Evolutionary conservation across 2,329 filamentous ascomycete genomes (phyloP).

Genomic region (Penicillium decumbens): DNA sequence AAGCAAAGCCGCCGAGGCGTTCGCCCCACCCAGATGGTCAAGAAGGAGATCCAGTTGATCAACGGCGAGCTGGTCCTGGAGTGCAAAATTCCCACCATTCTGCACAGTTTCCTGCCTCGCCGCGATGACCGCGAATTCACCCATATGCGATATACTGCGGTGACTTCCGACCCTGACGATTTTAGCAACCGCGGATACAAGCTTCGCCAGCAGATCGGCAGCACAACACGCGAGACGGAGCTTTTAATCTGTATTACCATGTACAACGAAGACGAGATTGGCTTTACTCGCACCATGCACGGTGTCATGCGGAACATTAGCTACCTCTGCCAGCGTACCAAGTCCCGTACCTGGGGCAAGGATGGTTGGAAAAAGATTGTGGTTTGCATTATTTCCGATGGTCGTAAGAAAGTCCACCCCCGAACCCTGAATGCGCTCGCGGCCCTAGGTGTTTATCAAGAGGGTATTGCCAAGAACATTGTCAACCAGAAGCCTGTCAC

Average conservation of each 20-base stretch:
- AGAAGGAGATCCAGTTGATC: slow-evolving; percentile 91
- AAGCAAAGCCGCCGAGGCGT: slow-evolving; percentile 85
- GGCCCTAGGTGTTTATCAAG: slow-evolving; percentile 96
- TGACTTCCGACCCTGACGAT: slow-evolving; percentile 96
- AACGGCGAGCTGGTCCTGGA: slow-evolving; percentile 96
- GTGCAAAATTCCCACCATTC: slow-evolving; percentile 97
- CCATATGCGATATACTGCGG: slow-evolving; percentile 96
- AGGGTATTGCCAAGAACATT: slow-evolving; percentile 96
- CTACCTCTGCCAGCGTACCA: slow-evolving; percentile 88
- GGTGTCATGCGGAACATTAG: slow-evolving; percentile 97
- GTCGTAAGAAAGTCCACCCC: slow-evolving; percentile 87
- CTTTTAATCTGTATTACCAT: slow-evolving; percentile 96
- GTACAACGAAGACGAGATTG: slow-evolving; percentile 98
- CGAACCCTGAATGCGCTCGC: slow-evolving; percentile 89
- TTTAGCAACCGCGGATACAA: slow-evolving; percentile 87
- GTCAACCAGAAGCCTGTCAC: slow-evolving; percentile 95
- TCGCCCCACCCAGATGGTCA: slow-evolving; percentile 78
- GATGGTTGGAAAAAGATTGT: slow-evolving; percentile 99
- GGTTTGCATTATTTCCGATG: slow-evolving; percentile 92
- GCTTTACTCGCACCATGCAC: slow-evolving; percentile 97
- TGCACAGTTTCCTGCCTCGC: slow-evolving; percentile 92
- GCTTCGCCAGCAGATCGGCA: slow-evolving; percentile 82
- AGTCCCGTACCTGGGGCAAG: slow-evolving; percentile 94
- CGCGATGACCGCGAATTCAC: slow-evolving; percentile 95
- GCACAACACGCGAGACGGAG: slow-evolving; percentile 81